Conservation (phyloP, 2,329 filamentous ascomycete species). For the Epichloe festucae region DNA sequence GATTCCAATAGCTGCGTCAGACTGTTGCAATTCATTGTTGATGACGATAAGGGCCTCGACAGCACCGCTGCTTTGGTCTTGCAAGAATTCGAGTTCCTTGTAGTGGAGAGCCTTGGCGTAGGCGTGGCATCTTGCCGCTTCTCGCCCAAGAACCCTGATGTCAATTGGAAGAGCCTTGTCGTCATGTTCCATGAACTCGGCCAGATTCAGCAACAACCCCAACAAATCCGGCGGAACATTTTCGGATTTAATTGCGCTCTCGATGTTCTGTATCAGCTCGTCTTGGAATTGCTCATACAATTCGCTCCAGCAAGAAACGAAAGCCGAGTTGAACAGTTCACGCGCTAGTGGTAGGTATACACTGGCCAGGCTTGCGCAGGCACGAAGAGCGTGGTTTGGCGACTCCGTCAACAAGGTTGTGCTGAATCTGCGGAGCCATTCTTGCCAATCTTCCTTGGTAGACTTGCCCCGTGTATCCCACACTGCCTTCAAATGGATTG, state of each 20-base stretch:
- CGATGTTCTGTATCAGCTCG: conserved; percentile 88
- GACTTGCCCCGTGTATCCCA: conserved; percentile 97
- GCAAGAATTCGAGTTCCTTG: conserved; percentile 95
- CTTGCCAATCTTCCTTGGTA: conserved; percentile 97
- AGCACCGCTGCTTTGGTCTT: conserved; percentile 88
- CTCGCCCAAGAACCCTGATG: conserved; percentile 83
- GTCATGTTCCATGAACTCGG: conserved; percentile 99
- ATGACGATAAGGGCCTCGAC: conserved; percentile 98
- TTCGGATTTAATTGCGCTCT: conserved; percentile 86
- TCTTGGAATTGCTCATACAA: conserved; percentile 95
- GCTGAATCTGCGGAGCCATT: conserved; percentile 95
- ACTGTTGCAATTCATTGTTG: conserved; percentile 98
- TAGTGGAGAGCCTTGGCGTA: conserved; percentile 98
- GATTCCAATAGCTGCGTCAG: conserved; percentile 96
- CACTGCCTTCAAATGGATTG: conserved; percentile 89
- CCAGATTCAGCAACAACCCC: conserved; percentile 85
- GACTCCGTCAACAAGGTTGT: conserved; percentile 91
- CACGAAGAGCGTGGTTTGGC: conserved; percentile 85
- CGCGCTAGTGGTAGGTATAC: conserved; percentile 84
- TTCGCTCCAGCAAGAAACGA: conserved; percentile 98
- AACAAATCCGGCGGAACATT: conserved; percentile 94
- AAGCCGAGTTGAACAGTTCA: conserved; percentile 95
- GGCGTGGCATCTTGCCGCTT: conserved; percentile 91
- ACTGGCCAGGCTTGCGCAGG: conserved; percentile 82
- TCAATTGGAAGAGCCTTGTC: conserved; percentile 97